phyloP scores from a whole-genome alignment of 2,329 filamentous ascomycete species.

The Botryotinia narcissicola region DNA sequence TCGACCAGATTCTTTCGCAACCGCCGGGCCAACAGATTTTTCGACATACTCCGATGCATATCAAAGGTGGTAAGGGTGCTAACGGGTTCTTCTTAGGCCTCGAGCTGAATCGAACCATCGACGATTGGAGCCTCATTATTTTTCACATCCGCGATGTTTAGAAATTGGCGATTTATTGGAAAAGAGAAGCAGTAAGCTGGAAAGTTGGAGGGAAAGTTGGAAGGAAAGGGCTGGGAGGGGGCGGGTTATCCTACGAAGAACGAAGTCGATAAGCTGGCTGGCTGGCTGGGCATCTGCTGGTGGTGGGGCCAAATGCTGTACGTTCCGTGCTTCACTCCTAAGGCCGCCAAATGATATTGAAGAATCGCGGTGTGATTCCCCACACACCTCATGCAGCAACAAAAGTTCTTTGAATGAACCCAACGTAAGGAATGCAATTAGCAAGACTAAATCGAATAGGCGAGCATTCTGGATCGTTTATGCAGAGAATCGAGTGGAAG shows the following conservation, averaged over 20 bases:
- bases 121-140: background rate
- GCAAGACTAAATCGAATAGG: background rate
- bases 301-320: background rate
- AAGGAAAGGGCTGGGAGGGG: background rate
- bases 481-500: conserved; percentile 9
- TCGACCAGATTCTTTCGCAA: conserved; percentile 18
- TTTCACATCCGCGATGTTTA: background rate
- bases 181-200: background rate
- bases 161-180: background rate
- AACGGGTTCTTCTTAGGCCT: conserved; percentile 5
- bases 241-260: background rate
- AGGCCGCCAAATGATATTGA: conserved; percentile 2
- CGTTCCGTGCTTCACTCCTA: background rate
- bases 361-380: conserved; percentile 11
- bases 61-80: background rate
- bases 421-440: background rate
- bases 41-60: conserved; percentile 4
- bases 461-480: background rate
- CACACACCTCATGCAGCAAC: conserved; percentile 14
- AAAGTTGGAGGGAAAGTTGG: background rate
- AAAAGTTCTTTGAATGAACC: conserved; percentile 6
- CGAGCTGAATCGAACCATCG: conserved; percentile 7
- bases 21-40: conserved; percentile 9
- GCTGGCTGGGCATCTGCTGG: background rate
- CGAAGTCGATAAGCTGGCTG: background rate